A percentile compares a stretch with the other conserved stretches of the same genome.
Conservation (phyloP, 176 grass and related monocot genomes). For the Coix lacrymajobi region DNA sequence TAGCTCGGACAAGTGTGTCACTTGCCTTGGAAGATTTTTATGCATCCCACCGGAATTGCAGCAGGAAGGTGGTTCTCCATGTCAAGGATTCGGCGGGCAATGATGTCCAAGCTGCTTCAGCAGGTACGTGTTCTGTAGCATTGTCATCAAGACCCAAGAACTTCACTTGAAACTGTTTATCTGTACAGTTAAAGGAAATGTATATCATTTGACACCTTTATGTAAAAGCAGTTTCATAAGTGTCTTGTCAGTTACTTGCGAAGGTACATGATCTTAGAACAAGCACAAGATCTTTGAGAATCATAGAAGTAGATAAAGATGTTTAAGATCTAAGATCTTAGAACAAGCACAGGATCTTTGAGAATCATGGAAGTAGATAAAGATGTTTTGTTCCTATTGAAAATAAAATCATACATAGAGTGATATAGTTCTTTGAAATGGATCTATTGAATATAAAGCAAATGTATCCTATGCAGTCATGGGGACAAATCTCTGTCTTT, state of each 20-base stretch:
- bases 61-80: slow-evolving; percentile 33
- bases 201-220: not conserved
- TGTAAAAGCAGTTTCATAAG: not conserved
- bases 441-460: no score
- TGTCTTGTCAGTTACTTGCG: not conserved
- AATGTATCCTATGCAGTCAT: no score
- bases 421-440: not conserved
- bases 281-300: not conserved
- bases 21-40: slow-evolving; percentile 65
- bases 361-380: not conserved
- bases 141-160: not conserved
- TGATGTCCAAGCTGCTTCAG: slow-evolving; percentile 36
- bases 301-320: not conserved
- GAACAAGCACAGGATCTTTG: not conserved
- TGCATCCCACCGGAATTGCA: slow-evolving; percentile 14
- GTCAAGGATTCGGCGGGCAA: slow-evolving; percentile 14
- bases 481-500: no score
- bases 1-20: slow-evolving; percentile 33
- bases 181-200: not conserved
- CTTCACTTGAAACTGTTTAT: not conserved
- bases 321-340: no score
- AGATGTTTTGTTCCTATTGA: not conserved
- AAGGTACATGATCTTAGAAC: not conserved
- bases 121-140: slow-evolving; percentile 20
- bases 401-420: not conserved